Evolutionary conservation across 2,329 filamentous ascomycete species (phyloP), one percentile per base, ranked within the genome.

Genomic region (Calycina marina): DNA sequence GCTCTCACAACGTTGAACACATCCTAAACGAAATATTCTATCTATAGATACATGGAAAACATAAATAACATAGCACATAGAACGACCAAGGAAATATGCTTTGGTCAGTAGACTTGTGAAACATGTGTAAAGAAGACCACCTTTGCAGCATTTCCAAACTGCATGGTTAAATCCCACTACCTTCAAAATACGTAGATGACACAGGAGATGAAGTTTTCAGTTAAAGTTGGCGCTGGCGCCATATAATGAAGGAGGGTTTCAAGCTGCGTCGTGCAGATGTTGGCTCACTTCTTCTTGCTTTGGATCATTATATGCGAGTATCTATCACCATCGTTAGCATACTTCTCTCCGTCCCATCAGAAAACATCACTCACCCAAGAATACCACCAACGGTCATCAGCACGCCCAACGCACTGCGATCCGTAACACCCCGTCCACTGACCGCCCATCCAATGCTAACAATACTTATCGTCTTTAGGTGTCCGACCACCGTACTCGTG

Each of bases 401-500:
- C 8, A 47, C 38, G 3, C 45, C 45, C 18, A 42, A 32, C 1
- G 41, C 40, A 34, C 41, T 42, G 32, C 32, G 40, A 37, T 46
- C 43, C 25, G 32, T 37, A 13, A 47, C 34, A 8, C 39, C 31
- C 18, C 39, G 34, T 11, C 45, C 45, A 28, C 34, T 33, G 10
- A 46, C 16, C 17, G 38, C 43, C 45, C 45, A 47, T 6, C 45
- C 45, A 30, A 47, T 43, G 8, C 30, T 35, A 6, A 47, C 45
- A 36, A 47, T 47, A 34, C 41, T 44, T 4, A 47, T 41, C n/a
- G 45, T 59, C 42, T 60, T 60, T 26, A 57, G 44, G 45, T 59
- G 57, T 2, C 56, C 57, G n/a, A 60, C 52, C 5, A 60, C 56
- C 1, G 57, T 58, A 35, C 54, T 55, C 28, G 51, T 57, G 5